phyloP scores from a whole-genome alignment of 139 green algal species.

The Chlamydomonas schloesseri region DNA sequence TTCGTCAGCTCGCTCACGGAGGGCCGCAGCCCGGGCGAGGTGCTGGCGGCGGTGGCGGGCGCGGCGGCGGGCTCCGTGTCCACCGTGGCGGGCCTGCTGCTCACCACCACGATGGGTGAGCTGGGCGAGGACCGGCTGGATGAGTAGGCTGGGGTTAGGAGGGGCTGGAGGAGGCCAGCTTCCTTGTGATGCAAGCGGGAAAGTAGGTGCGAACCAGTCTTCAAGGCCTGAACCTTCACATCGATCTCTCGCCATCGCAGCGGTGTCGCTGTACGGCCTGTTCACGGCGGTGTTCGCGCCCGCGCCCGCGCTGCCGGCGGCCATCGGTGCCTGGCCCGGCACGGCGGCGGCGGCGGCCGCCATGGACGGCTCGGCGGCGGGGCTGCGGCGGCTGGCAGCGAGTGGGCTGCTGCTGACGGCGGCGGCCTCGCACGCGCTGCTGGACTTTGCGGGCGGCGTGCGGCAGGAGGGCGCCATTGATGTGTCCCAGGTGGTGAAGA shows the following conservation, averaged over 20 bases:
- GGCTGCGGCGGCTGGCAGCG: constrained; percentile 17
- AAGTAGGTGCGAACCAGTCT: too few relatives aligned
- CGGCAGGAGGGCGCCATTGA: not conserved
- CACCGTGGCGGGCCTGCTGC: constrained; percentile 10
- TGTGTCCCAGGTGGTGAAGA: not conserved
- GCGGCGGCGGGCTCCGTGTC: not conserved
- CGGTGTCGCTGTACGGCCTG: constrained; percentile 3
- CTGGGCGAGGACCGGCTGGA: too few relatives aligned
- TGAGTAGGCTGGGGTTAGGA: too few relatives aligned
- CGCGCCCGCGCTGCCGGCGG: not conserved
- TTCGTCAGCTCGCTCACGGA: not conserved
- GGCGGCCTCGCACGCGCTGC: constrained; percentile 18
- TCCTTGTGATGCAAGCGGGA: too few relatives aligned
- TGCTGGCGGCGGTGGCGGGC: not conserved
- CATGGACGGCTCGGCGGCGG: not conserved
- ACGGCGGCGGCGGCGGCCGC: not conserved
- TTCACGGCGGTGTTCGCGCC: not conserved
- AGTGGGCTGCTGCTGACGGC: constrained; percentile 26
- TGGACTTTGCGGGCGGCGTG: not conserved
- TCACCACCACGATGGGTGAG: not conserved
- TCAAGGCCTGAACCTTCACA: too few relatives aligned
- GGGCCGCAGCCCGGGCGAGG: not conserved
- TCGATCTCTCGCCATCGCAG: too few relatives aligned
- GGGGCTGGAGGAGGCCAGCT: too few relatives aligned
- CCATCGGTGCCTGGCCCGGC: constrained; percentile 8